phyloP scores from a whole-genome alignment of 106 monocot species.

The Dioscorea alata region DNA sequence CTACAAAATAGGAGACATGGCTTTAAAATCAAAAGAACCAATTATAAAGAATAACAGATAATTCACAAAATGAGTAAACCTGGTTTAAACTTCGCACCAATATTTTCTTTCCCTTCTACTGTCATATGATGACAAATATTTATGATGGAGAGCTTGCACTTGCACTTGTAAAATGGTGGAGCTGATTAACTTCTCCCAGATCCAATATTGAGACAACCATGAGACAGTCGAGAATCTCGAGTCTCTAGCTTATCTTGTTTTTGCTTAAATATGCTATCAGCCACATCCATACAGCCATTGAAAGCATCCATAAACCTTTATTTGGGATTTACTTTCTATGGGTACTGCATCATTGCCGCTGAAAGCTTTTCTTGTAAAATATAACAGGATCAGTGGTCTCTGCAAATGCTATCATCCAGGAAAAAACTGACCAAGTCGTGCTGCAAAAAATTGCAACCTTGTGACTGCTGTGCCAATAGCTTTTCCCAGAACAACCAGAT shows the following conservation, averaged over 20 bases:
- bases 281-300: no score
- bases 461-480: slow-evolving; percentile 2
- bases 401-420: neutral
- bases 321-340: slow-evolving; percentile 4
- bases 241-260: slow-evolving; percentile 7
- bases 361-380: slow-evolving; percentile 12
- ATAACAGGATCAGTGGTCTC: neutral
- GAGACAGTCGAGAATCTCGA: slow-evolving; percentile 14
- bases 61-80: slow-evolving; percentile 16
- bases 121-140: slow-evolving; percentile 14
- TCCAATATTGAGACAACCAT: slow-evolving; percentile 10
- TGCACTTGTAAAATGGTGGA: slow-evolving; percentile 73
- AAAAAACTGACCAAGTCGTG: neutral
- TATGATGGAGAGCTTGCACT: slow-evolving; percentile 38
- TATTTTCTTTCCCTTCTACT: slow-evolving; percentile 12
- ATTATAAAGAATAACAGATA: neutral
- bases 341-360: neutral
- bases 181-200: slow-evolving; percentile 75
- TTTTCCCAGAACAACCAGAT: slow-evolving; percentile 57
- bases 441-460: slow-evolving; percentile 30
- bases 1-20: slow-evolving; percentile 15
- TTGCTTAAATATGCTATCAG: no score
- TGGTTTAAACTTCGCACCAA: neutral
- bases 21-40: neutral
- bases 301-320: slow-evolving; percentile 18